phyloP scores from a whole-genome alignment of 2,329 filamentous ascomycete genomes.

The Truncatella angustata region DNA sequence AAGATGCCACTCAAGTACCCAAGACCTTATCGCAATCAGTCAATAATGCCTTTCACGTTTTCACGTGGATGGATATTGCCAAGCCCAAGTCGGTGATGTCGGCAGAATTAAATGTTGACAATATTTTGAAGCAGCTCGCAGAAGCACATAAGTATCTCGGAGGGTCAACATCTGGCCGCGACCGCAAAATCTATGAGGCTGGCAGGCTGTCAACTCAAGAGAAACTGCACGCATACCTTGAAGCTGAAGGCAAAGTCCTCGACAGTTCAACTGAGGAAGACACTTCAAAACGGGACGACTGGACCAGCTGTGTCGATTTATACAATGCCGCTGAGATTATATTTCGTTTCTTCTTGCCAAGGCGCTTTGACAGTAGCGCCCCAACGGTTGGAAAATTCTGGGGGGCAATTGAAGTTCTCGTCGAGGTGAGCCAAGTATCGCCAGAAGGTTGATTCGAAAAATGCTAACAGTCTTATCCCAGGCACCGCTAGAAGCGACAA shows the following conservation, averaged over 20 bases:
- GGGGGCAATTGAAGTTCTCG: conserved; percentile 17
- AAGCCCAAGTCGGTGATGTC: background rate
- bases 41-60: conserved; percentile 17
- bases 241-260: background rate
- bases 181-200: conserved; percentile 16
- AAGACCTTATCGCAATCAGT: background rate
- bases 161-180: conserved; percentile 12
- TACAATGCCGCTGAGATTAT: conserved; percentile 21
- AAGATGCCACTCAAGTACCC: background rate
- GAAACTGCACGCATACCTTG: conserved; percentile 15
- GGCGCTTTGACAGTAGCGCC: conserved; percentile 2
- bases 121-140: conserved; percentile 10
- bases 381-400: conserved; percentile 22
- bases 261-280: conserved; percentile 6
- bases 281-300: conserved; percentile 3
- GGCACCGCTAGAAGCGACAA: background rate
- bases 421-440: conserved; percentile 13
- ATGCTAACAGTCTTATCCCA: background rate
- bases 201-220: conserved; percentile 16
- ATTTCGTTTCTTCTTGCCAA: conserved; percentile 21
- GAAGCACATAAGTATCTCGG: conserved; percentile 15
- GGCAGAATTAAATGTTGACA: background rate
- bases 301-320: conserved; percentile 18
- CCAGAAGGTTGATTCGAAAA: background rate
- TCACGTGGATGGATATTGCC: conserved; percentile 14